These are phyloP conservation scores for Crassisporium funariophilum DNA, from an alignment of 768 basidiomycete genomes.

Conservation along the genomic window DNA sequence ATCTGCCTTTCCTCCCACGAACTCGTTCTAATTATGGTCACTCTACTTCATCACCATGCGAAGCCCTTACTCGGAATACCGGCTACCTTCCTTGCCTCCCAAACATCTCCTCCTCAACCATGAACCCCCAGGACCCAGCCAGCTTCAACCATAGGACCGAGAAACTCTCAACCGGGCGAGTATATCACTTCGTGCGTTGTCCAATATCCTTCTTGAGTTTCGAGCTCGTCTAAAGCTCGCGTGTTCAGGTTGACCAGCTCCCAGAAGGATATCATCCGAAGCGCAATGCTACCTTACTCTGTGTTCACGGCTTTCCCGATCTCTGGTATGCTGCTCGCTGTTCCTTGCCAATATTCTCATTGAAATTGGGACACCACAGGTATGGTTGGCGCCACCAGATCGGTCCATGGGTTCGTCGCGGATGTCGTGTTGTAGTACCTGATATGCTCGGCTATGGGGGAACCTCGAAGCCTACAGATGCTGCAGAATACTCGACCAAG, in stretches of 20 bases:
- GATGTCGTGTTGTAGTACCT: slow-evolving; percentile 64
- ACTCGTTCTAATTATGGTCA: background rate
- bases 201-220: background rate
- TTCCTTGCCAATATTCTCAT: background rate
- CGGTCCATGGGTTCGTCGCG: slow-evolving; percentile 61
- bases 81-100: slow-evolving; percentile 14
- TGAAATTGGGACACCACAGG: slow-evolving; percentile 40
- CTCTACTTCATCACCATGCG: too few relatives aligned
- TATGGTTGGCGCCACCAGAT: slow-evolving; percentile 81
- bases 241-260: slow-evolving; percentile 54
- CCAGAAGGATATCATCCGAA: slow-evolving; percentile 45
- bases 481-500: slow-evolving; percentile 60
- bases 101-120: slow-evolving; percentile 16
- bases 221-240: background rate
- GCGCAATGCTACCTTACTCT: slow-evolving; percentile 57
- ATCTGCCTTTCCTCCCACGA: slow-evolving; percentile 5
- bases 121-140: slow-evolving; percentile 43
- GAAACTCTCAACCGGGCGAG: slow-evolving; percentile 56
- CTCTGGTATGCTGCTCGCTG: slow-evolving; percentile 33
- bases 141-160: slow-evolving; percentile 58
- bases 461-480: slow-evolving; percentile 60
- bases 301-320: slow-evolving; percentile 83
- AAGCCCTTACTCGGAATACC: too few relatives aligned
- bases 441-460: slow-evolving; percentile 69
- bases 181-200: slow-evolving; percentile 62